Percentiles rank a stretch among this genome's conserved stretches.
Evolutionary conservation across 352 stramenopile genomes (phyloP).

Genomic region (Globisporangium uncinulatum): DNA sequence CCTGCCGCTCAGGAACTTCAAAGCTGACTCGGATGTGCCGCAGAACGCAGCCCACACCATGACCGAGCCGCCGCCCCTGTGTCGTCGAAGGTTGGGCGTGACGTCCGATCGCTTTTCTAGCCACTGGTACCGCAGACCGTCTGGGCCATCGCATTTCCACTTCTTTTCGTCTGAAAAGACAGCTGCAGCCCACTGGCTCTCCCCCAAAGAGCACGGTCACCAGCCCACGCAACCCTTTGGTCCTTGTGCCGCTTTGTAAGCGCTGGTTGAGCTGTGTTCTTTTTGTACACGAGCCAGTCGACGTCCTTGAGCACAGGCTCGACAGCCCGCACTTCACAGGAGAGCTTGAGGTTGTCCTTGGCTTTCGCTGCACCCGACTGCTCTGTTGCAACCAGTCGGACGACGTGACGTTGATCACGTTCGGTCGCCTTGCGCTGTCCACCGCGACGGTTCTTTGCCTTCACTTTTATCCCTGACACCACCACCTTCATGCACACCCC

Average conservation of each 20-base stretch:
- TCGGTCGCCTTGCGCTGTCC: not conserved
- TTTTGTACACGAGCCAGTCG: constrained; percentile 4
- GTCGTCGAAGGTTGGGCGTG: too few species aligned
- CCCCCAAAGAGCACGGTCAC: too few species aligned
- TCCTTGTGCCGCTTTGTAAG: not conserved
- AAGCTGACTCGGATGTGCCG: not conserved
- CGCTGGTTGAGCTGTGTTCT: too few species aligned
- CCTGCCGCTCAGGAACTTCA: constrained; percentile 1
- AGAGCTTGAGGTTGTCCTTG: not conserved
- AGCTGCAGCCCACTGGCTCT: too few species aligned
- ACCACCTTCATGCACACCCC: not conserved
- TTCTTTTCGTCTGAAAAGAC: too few species aligned
- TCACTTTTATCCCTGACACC: not conserved
- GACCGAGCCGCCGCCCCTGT: too few species aligned
- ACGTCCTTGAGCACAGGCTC: constrained; percentile 1
- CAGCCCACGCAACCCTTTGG: too few species aligned
- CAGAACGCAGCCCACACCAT: not conserved
- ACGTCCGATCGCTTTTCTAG: too few species aligned
- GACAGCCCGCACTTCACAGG: not conserved
- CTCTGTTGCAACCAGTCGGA: not conserved
- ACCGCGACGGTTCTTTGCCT: not conserved
- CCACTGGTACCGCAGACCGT: too few species aligned
- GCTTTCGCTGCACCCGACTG: not conserved
- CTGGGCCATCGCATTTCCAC: too few species aligned
- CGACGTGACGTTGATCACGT: too few species aligned